phyloP scores from a whole-genome alignment of 169 alveolate species.

The Plasmodium chabaudi region DNA sequence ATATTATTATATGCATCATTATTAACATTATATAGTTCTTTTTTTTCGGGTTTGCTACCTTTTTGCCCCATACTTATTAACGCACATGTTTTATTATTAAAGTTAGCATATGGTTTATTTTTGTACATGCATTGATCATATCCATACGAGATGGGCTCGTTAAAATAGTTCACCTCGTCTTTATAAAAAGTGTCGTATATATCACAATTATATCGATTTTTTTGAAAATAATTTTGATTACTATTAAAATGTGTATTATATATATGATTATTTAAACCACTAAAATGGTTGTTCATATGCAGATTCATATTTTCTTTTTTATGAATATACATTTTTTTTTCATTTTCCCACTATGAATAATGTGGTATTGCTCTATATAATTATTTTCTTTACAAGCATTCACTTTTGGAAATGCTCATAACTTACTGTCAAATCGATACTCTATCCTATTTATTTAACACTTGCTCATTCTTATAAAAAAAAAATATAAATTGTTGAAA shows the following conservation, averaged over 20 bases:
- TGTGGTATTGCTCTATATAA: background rate
- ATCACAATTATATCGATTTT: background rate
- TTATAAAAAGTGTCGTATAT: background rate
- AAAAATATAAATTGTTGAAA: no score
- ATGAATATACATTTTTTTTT: conserved; percentile 45
- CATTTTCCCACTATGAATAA: conserved; percentile 14
- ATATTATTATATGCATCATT: conserved; percentile 36
- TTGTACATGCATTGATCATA: background rate
- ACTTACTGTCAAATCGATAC: no score
- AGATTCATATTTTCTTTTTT: conserved; percentile 55
- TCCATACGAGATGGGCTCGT: background rate
- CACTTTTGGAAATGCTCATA: no score
- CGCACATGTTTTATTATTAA: background rate
- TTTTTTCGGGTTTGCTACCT: conserved; percentile 19
- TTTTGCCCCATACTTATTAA: conserved; percentile 49
- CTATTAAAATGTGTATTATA: conserved; percentile 31
- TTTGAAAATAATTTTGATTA: background rate
- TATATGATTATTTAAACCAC: conserved; percentile 20
- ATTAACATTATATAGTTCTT: conserved; percentile 21
- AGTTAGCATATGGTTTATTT: background rate
- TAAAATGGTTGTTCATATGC: conserved; percentile 25
- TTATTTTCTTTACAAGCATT: background rate
- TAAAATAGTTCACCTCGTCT: background rate
- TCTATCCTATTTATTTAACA: no score
- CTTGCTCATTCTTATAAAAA: no score